Base-by-base conservation (phyloP, 2,329 filamentous ascomycete genomes). In the Parascedosporium putredinis region DNA sequence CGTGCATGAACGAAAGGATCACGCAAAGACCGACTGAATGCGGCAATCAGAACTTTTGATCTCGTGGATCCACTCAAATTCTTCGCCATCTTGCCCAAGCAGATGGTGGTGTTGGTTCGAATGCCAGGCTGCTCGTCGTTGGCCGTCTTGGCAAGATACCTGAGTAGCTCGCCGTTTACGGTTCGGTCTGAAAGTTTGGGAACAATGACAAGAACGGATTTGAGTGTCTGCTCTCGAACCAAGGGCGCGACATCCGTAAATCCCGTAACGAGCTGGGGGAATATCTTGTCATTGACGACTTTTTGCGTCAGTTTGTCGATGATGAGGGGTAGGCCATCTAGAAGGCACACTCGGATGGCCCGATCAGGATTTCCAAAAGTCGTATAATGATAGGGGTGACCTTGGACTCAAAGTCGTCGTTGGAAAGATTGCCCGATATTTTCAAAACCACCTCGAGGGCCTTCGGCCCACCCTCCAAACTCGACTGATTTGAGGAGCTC, bases 401-500 rank as follows among this genome's bases (percentile, higher is more conserved):
- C 54, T 83, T 86, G 6, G 78, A 64, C 43, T 94, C 86, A 63
- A 94, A 98, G 63, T 98, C 93, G 8, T 97, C 93, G 53, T 84
- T 84, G 2, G 86, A 81, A 36, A 98, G 72, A 61, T 95, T 97
- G 5, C 82, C 73, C 3, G 88, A 82, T 57, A 98, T 96, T 61
- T 95, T 95, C 72, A 97, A 81, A 36, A 95, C 87, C 1, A 95
- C 82, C 1, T 76, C 71, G 52, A 98, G 86, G 1, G 95, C 90
- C 61, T 95, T 94, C 0, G 91, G 87, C 0, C 93, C 93, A 24
- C 93, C 93, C 93, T 6, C 93, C 93, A 64, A 96, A 98, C 60
- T 98, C 93, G n/a, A 97, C 89, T 0, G 90, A 95, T 62, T 97
- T 98, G n/a, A 98, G 75, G 25, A 98, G 72, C 62, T 98, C 93